Conservation (phyloP, 1,284 basidiomycete species). For the Austroboletus niveus region DNA sequence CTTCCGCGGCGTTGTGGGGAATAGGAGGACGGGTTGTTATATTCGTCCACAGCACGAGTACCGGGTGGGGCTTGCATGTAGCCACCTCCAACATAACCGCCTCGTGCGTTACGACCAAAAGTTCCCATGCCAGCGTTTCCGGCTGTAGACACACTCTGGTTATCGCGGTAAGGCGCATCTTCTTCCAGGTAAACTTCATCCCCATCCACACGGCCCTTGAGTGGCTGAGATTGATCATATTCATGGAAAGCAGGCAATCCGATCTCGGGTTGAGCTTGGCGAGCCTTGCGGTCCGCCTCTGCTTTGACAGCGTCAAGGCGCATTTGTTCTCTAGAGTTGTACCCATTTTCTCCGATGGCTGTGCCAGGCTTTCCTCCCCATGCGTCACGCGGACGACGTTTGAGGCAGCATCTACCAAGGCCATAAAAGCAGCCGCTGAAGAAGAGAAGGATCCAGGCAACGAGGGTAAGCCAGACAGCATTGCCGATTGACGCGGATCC, state of each 20-base stretch:
- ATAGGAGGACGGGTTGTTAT: constrained; percentile 51
- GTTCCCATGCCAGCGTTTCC: constrained; percentile 27
- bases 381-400: constrained; percentile 46
- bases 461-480: constrained; percentile 84
- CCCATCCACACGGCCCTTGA: constrained; percentile 58
- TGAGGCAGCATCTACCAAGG: constrained; percentile 77
- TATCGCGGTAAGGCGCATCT: constrained; percentile 37
- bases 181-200: constrained; percentile 52
- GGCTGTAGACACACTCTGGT: constrained; percentile 20
- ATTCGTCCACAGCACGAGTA: constrained; percentile 70
- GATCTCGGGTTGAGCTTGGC: constrained; percentile 57
- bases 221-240: constrained; percentile 55
- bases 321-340: constrained; percentile 54
- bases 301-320: constrained; percentile 79
- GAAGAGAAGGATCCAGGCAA: constrained; percentile 79
- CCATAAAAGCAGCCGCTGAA: constrained; percentile 85
- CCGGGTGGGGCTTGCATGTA: constrained; percentile 65
- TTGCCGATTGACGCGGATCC: constrained; percentile 76
- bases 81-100: constrained; percentile 48
- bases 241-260: constrained; percentile 77
- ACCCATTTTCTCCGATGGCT: constrained; percentile 29
- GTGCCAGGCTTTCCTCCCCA: constrained; percentile 35
- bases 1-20: constrained; percentile 44
- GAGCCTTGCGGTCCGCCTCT: constrained; percentile 75
- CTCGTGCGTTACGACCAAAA: constrained; percentile 31